phyloP scores from a whole-genome alignment of 768 basidiomycete species.

The Agaricus sinodeliciosus region DNA sequence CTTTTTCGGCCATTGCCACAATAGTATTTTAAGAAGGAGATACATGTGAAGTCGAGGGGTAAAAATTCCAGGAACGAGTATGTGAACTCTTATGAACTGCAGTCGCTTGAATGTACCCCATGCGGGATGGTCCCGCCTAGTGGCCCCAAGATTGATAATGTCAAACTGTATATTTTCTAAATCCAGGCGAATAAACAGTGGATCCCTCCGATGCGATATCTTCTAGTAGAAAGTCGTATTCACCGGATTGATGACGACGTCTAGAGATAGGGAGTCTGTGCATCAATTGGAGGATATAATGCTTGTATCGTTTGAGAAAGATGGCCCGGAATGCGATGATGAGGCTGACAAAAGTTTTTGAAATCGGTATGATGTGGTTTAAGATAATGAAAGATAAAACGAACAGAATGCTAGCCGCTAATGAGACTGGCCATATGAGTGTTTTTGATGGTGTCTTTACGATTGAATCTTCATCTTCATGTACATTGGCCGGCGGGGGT shows the following conservation, averaged over 20 bases:
- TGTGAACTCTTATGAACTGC: too few relatives aligned
- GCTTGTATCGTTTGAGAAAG: neutral
- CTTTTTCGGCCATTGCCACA: too few relatives aligned
- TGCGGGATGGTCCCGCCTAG: too few relatives aligned
- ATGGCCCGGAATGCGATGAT: neutral
- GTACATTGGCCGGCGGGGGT: neutral
- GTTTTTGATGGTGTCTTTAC: neutral
- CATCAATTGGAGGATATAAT: neutral
- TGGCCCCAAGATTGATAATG: too few relatives aligned
- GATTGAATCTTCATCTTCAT: neutral
- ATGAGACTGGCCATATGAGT: neutral
- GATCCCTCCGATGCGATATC: neutral
- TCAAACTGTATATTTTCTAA: neutral
- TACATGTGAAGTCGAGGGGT: too few relatives aligned
- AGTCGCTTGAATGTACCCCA: too few relatives aligned
- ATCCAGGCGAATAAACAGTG: neutral
- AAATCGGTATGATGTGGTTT: neutral
- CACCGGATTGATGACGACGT: neutral
- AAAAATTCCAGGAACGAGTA: too few relatives aligned
- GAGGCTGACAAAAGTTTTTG: neutral
- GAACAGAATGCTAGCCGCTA: neutral
- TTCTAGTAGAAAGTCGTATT: neutral
- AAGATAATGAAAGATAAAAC: neutral
- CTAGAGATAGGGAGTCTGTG: neutral
- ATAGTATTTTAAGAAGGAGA: too few relatives aligned